These are phyloP conservation scores for Physcia stellaris DNA, from an alignment of 495 filamentous ascomycete genomes.

Conservation along the genomic window DNA sequence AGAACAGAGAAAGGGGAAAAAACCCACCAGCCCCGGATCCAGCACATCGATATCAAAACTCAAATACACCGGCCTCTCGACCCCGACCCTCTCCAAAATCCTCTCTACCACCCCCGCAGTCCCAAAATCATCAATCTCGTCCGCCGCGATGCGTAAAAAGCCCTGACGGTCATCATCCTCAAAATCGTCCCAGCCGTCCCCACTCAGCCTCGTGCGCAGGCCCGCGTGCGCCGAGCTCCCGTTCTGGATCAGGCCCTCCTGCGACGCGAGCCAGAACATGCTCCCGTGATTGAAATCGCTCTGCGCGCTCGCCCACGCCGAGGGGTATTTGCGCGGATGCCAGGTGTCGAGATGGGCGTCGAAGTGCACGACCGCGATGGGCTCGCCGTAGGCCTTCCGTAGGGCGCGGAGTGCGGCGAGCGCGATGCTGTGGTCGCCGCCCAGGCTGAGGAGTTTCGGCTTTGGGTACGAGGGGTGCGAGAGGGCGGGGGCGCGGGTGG, in stretches of 20 bases:
- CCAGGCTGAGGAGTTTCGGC: conserved; percentile 63
- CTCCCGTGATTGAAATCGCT: conserved; percentile 68
- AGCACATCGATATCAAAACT: conserved; percentile 65
- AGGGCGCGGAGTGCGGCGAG: conserved; percentile 63
- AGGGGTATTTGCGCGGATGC: conserved; percentile 67
- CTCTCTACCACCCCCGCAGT: conserved; percentile 40
- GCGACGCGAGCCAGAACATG: conserved; percentile 73
- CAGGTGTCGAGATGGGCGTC: conserved; percentile 76
- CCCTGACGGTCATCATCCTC: conserved; percentile 48
- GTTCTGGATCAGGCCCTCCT: conserved; percentile 60
- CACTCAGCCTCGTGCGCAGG: conserved; percentile 56
- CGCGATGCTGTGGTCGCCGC: conserved; percentile 71
- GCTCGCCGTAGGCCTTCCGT: conserved; percentile 52
- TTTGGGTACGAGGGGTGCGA: conserved; percentile 22
- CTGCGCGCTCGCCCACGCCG: conserved; percentile 56
- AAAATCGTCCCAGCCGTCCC: conserved; percentile 52
- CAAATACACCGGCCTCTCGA: conserved; percentile 55
- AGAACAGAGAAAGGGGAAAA: neutral
- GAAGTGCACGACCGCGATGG: conserved; percentile 71
- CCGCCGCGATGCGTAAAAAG: conserved; percentile 49
- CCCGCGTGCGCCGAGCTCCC: conserved; percentile 62
- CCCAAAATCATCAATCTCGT: conserved; percentile 59
- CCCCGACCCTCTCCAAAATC: conserved; percentile 45
- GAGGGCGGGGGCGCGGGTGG: conserved; percentile 30
- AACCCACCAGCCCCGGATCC: conserved; percentile 48